Percentiles rank a stretch among this genome's conserved stretches.
Conservation (phyloP, 1,139 yeast species). For the Geotrichum armillariae region DNA sequence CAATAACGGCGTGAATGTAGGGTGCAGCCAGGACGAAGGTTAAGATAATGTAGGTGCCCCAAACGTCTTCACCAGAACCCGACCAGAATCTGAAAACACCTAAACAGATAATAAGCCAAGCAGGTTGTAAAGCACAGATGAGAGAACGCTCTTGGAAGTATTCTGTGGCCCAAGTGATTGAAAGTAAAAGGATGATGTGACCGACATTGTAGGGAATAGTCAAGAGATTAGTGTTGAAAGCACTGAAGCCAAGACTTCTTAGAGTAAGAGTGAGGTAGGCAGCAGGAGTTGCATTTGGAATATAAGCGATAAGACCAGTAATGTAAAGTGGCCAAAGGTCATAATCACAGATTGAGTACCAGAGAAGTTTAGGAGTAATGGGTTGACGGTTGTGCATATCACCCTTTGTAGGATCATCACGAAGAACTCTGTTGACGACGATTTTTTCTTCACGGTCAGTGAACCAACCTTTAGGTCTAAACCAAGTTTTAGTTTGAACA, state of each 20-base stretch:
- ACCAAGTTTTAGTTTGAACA: conserved; percentile 53
- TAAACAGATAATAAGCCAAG: conserved; percentile 46
- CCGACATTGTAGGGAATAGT: conserved; percentile 52
- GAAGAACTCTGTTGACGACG: conserved; percentile 57
- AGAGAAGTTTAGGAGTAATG: conserved; percentile 44
- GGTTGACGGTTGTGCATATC: conserved; percentile 66
- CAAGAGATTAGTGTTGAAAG: conserved; percentile 54
- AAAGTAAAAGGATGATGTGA: conserved; percentile 43
- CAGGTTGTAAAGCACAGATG: conserved; percentile 24
- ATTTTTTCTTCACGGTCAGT: conserved; percentile 57
- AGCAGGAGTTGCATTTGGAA: conserved; percentile 44
- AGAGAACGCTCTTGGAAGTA: conserved; percentile 47
- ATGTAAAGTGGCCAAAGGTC: conserved; percentile 60
- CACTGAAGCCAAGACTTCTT: conserved; percentile 54
- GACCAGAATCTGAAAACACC: conserved; percentile 52
- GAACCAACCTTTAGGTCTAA: conserved; percentile 59
- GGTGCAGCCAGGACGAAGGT: conserved; percentile 48
- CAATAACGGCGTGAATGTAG: conserved; percentile 53
- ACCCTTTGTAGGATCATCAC: conserved; percentile 68
- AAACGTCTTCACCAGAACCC: conserved; percentile 46
- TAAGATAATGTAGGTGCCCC: conserved; percentile 54
- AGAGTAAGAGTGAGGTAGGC: conserved; percentile 54
- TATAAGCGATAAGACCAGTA: conserved; percentile 49
- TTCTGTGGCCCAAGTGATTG: conserved; percentile 41
- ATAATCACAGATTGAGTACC: conserved; percentile 48